Conservation (phyloP, 1,284 basidiomycete species). For the Melampsora abietis-canadensis region DNA sequence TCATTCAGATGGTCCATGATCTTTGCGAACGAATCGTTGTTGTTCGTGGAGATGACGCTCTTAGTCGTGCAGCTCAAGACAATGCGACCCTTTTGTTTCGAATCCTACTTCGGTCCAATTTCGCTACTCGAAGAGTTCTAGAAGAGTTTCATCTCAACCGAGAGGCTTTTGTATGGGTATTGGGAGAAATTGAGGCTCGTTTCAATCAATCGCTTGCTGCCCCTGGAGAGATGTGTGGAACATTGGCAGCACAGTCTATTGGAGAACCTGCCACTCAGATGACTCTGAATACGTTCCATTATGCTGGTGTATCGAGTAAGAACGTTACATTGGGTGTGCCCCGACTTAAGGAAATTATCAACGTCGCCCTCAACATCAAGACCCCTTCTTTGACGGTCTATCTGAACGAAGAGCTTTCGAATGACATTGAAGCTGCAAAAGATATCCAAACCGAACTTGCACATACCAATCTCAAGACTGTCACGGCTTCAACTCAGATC, state of each 20-base stretch:
- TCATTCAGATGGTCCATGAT: slow-evolving; percentile 73
- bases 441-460: slow-evolving; percentile 87
- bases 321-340: slow-evolving; percentile 98
- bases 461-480: slow-evolving; percentile 88
- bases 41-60: slow-evolving; percentile 75
- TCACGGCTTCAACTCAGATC: slow-evolving; percentile 93
- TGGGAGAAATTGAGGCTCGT: slow-evolving; percentile 91
- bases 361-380: slow-evolving; percentile 97
- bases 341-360: slow-evolving; percentile 97
- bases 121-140: slow-evolving; percentile 76
- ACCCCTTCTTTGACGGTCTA: slow-evolving; percentile 93
- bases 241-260: slow-evolving; percentile 94
- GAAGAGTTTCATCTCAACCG: slow-evolving; percentile 79
- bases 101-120: slow-evolving; percentile 83
- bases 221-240: slow-evolving; percentile 99
- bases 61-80: slow-evolving; percentile 72
- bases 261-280: slow-evolving; percentile 99
- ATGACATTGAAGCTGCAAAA: slow-evolving; percentile 67
- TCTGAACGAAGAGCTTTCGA: slow-evolving; percentile 69
- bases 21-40: slow-evolving; percentile 72
- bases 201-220: slow-evolving; percentile 88
- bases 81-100: slow-evolving; percentile 90
- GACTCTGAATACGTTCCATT: slow-evolving; percentile 96
- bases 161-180: slow-evolving; percentile 94
- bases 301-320: slow-evolving; percentile 96